Evolutionary conservation across 1,284 basidiomycete species (phyloP).

Genomic region (Dichomitus squalens): DNA sequence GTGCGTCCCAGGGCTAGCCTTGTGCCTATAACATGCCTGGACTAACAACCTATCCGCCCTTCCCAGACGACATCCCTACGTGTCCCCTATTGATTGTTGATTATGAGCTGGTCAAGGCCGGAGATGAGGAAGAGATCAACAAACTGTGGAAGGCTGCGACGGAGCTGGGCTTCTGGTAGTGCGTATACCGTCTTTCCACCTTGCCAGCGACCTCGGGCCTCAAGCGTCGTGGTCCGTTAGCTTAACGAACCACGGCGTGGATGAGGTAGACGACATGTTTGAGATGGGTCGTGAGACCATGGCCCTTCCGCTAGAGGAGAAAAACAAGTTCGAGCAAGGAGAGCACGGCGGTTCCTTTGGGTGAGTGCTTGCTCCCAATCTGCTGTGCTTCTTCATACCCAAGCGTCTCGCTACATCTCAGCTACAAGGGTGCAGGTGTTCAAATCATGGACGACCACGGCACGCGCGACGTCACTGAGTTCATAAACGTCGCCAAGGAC

Average conservation of each 20-base stretch:
- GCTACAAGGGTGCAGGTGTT: constrained; percentile 36
- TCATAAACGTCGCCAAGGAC: constrained; percentile 35
- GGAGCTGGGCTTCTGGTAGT: constrained; percentile 39
- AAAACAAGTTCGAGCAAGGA: constrained; percentile 38
- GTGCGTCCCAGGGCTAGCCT: not conserved
- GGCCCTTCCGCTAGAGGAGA: constrained; percentile 35
- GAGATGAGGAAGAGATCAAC: constrained; percentile 31
- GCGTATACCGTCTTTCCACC: constrained; percentile 11
- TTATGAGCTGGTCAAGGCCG: constrained; percentile 31
- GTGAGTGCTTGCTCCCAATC: constrained; percentile 10
- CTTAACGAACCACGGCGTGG: constrained; percentile 38
- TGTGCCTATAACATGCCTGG: constrained; percentile 17
- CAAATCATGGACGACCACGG: constrained; percentile 37
- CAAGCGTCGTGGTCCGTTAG: constrained; percentile 15
- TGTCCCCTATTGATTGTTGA: constrained; percentile 40
- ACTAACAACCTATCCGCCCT: constrained; percentile 28
- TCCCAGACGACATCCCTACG: constrained; percentile 38
- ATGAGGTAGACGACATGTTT: constrained; percentile 36
- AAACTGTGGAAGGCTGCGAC: constrained; percentile 37
- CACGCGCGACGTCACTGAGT: constrained; percentile 33
- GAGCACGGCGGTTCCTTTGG: constrained; percentile 36
- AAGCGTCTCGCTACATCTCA: not conserved
- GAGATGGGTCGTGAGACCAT: constrained; percentile 37
- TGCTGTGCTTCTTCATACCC: not conserved
- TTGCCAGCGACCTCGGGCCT: not conserved